Conservation (phyloP, 805 yeast species). For the Lipomyces yamanashiensis region DNA sequence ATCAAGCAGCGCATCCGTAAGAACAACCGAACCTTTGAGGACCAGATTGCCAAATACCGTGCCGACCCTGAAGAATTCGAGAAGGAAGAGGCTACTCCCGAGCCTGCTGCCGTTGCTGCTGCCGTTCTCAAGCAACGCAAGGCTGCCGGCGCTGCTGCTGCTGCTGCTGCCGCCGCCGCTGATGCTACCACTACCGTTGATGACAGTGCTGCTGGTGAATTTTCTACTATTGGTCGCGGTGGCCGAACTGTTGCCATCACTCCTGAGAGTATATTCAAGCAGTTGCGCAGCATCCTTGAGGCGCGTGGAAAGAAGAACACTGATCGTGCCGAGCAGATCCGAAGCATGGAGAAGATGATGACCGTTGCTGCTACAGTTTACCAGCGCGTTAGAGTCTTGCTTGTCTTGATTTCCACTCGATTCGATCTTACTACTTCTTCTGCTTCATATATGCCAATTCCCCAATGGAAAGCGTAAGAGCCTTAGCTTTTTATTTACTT, state of each 20-base stretch:
- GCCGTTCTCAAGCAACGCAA: slow-evolving; percentile 25
- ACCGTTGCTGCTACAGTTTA: slow-evolving; percentile 60
- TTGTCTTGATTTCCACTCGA: slow-evolving; percentile 83
- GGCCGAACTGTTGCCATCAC: slow-evolving; percentile 47
- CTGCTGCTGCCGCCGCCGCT: slow-evolving; percentile 44
- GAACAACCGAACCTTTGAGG: slow-evolving; percentile 69
- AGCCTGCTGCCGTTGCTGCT: slow-evolving; percentile 25
- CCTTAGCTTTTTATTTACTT: slow-evolving; percentile 24
- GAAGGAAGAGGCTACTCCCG: slow-evolving; percentile 44
- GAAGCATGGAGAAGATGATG: slow-evolving; percentile 65
- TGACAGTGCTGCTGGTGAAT: slow-evolving; percentile 46
- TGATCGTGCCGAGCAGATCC: slow-evolving; percentile 78
- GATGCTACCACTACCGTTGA: slow-evolving; percentile 46
- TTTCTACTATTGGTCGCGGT: slow-evolving; percentile 48
- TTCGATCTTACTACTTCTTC: slow-evolving; percentile 72
- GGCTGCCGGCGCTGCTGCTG: slow-evolving; percentile 42
- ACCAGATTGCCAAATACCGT: slow-evolving; percentile 62
- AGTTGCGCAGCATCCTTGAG: slow-evolving; percentile 76
- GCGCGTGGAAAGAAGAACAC: slow-evolving; percentile 95
- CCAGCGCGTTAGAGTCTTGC: slow-evolving; percentile 76
- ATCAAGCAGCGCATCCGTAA: slow-evolving; percentile 87
- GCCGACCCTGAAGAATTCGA: slow-evolving; percentile 77
- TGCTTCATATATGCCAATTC: slow-evolving; percentile 73
- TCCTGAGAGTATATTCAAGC: slow-evolving; percentile 65
- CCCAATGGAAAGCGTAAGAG: slow-evolving; percentile 76